phyloP scores from a whole-genome alignment of 2,329 filamentous ascomycete genomes.

The Nemania abortiva region DNA sequence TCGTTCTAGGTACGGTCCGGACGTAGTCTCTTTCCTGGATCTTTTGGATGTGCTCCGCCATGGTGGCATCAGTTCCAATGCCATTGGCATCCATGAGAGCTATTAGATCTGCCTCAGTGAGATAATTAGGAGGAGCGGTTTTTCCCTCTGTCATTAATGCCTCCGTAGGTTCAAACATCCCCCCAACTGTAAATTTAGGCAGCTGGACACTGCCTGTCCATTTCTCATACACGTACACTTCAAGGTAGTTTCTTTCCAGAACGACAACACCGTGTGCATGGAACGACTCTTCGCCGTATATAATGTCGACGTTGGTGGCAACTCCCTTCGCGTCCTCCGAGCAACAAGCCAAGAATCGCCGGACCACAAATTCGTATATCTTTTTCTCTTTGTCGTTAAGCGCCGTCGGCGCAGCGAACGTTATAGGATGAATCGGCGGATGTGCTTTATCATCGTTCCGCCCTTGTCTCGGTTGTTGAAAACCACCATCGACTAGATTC shows the following conservation, averaged over 20 bases:
- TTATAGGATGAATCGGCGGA: slow-evolving; percentile 95
- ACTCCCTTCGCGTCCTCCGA: slow-evolving; percentile 92
- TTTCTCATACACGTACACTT: slow-evolving; percentile 95
- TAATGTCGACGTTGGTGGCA: slow-evolving; percentile 84
- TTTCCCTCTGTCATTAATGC: slow-evolving; percentile 92
- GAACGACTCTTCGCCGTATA: slow-evolving; percentile 87
- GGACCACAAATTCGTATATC: slow-evolving; percentile 92
- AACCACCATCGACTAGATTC: slow-evolving; percentile 78
- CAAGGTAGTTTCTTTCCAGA: slow-evolving; percentile 89
- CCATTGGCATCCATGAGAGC: slow-evolving; percentile 98
- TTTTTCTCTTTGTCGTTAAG: slow-evolving; percentile 75
- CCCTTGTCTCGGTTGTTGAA: slow-evolving; percentile 84
- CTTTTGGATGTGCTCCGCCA: slow-evolving; percentile 98
- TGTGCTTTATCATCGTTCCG: slow-evolving; percentile 96
- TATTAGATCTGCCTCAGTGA: slow-evolving; percentile 96
- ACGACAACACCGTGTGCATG: slow-evolving; percentile 86
- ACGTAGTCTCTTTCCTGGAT: slow-evolving; percentile 93
- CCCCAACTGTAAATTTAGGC: slow-evolving; percentile 81
- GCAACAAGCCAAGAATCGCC: slow-evolving; percentile 94
- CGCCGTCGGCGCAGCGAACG: slow-evolving; percentile 78
- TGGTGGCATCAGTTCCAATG: slow-evolving; percentile 97
- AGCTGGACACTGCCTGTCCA: slow-evolving; percentile 91
- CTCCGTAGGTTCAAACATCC: slow-evolving; percentile 88
- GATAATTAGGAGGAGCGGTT: slow-evolving; percentile 83
- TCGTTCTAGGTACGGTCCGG: slow-evolving; percentile 66